phyloP scores from a whole-genome alignment of 2,329 filamentous ascomycete genomes.

The Pestalotiopsis sp. region DNA sequence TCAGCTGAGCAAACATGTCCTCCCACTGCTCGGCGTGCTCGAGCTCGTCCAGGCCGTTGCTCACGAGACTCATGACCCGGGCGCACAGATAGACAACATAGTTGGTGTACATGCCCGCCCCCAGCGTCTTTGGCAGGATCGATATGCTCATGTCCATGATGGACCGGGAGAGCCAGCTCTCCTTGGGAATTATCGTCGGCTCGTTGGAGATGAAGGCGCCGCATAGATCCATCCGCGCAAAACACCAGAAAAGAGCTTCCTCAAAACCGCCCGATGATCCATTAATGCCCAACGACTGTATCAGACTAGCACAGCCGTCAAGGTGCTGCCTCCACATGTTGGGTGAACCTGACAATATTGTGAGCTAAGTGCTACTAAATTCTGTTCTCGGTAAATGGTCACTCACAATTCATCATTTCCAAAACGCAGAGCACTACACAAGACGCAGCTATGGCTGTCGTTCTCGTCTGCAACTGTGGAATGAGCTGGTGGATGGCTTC shows the following conservation, averaged over 20 bases:
- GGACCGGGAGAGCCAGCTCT: constrained; percentile 44
- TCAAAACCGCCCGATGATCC: constrained; percentile 52
- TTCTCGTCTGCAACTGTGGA: constrained; percentile 48
- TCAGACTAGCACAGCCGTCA: constrained; percentile 53
- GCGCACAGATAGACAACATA: constrained; percentile 52
- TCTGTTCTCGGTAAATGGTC: background rate
- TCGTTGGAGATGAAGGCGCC: constrained; percentile 55
- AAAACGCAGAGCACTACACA: constrained; percentile 57
- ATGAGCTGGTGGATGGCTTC: constrained; percentile 52
- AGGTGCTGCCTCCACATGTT: constrained; percentile 55
- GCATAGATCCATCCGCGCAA: constrained; percentile 57
- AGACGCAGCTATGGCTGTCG: constrained; percentile 52
- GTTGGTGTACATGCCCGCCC: constrained; percentile 52
- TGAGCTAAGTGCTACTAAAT: background rate
- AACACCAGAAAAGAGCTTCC: constrained; percentile 57
- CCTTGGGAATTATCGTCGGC: constrained; percentile 50
- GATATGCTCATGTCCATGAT: constrained; percentile 33
- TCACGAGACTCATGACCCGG: constrained; percentile 43
- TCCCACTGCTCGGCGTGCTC: constrained; percentile 33
- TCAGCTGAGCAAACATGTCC: constrained; percentile 40
- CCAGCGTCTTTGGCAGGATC: constrained; percentile 36
- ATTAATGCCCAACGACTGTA: constrained; percentile 52
- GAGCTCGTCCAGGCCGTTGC: constrained; percentile 27
- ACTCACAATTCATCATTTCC: constrained; percentile 51
- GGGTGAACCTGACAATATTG: constrained; percentile 28